Conservation (phyloP, 345 rosid genomes). For the Linum tenue region DNA sequence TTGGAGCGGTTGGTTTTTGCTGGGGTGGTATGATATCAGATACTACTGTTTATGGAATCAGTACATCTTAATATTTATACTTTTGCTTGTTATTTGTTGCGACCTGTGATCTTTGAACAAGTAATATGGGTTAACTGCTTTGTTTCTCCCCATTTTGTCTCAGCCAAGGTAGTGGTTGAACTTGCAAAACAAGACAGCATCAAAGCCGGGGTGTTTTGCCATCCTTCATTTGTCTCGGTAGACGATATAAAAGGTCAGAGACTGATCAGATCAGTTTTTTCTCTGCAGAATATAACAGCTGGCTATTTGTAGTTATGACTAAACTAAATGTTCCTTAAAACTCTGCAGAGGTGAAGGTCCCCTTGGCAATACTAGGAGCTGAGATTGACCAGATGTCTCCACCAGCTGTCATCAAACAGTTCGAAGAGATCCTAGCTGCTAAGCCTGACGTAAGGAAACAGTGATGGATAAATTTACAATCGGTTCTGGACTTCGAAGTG, state of each 20-base stretch:
- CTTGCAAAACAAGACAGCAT: slow-evolving; percentile 12
- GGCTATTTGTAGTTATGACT: neutral
- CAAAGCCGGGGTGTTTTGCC: slow-evolving; percentile 29
- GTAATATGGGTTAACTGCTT: too few relatives aligned
- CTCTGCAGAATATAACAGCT: neutral
- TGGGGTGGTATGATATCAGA: slow-evolving; percentile 14
- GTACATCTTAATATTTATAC: neutral
- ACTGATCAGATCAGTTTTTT: neutral
- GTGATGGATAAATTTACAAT: neutral
- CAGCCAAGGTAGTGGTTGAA: slow-evolving; percentile 33
- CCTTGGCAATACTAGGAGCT: slow-evolving; percentile 52
- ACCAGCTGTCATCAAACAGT: slow-evolving; percentile 38
- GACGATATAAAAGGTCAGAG: slow-evolving; percentile 27
- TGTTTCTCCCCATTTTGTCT: neutral
- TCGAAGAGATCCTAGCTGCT: slow-evolving; percentile 32
- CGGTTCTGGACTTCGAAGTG: too few relatives aligned
- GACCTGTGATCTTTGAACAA: neutral
- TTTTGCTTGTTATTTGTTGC: neutral
- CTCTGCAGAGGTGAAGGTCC: slow-evolving; percentile 37
- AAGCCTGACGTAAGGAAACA: slow-evolving; percentile 33
- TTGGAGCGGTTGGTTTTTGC: slow-evolving; percentile 40
- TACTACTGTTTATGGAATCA: neutral
- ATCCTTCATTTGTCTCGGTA: slow-evolving; percentile 26
- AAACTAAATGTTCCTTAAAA: neutral
- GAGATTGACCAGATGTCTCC: slow-evolving; percentile 37